Conservation (phyloP, 1,139 yeast genomes). For the Protomyces macrosporus region DNA sequence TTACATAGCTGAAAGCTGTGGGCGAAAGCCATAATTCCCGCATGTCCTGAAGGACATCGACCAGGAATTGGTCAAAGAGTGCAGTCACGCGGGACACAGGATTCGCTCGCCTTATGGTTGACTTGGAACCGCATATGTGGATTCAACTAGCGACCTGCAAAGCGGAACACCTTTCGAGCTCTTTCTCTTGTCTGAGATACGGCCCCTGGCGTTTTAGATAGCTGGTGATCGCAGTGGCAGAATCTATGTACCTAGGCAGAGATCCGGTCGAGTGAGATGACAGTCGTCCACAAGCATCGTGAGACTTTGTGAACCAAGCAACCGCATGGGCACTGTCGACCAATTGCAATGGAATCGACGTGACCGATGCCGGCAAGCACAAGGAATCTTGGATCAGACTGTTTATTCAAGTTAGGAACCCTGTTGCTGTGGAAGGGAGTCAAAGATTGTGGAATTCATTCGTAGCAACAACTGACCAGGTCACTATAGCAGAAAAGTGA, state of each 20-base stretch:
- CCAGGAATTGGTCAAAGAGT: conserved; percentile 95
- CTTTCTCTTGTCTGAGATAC: not conserved
- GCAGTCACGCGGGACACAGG: conserved; percentile 65
- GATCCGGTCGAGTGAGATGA: too few relatives aligned
- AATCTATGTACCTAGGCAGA: too few relatives aligned
- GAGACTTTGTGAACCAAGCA: too few relatives aligned
- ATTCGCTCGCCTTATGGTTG: conserved; percentile 91
- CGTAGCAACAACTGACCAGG: too few relatives aligned
- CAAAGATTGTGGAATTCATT: too few relatives aligned
- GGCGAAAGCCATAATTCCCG: conserved; percentile 81
- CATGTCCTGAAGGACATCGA: conserved; percentile 79
- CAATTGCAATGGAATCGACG: conserved; percentile 78
- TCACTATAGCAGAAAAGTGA: too few relatives aligned
- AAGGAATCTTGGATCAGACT: conserved; percentile 61
- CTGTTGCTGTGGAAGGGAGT: too few relatives aligned
- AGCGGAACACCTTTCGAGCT: conserved; percentile 87
- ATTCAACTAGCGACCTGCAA: conserved; percentile 86
- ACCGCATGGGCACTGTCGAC: conserved; percentile 68
- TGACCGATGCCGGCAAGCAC: conserved; percentile 68
- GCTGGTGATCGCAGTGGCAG: too few relatives aligned
- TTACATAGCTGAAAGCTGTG: conserved; percentile 86
- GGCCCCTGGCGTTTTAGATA: too few relatives aligned
- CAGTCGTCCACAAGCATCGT: too few relatives aligned
- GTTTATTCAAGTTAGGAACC: conserved; percentile 50
- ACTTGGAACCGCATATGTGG: conserved; percentile 90